Conservation (phyloP, 805 yeast species). For the Kregervanrija delftensis region DNA sequence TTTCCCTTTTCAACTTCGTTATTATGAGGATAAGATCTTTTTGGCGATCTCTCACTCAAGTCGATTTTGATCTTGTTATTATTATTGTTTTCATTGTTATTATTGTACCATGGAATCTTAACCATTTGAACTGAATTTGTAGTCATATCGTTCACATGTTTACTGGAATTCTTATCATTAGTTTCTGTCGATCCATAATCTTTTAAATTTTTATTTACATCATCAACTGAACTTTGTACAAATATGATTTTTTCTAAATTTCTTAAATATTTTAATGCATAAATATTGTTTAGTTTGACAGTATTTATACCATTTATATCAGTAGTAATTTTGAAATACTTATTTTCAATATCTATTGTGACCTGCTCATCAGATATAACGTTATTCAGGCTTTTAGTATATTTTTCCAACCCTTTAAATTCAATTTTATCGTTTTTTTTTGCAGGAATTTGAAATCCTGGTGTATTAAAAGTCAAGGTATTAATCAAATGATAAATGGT, state of each 20-base stretch:
- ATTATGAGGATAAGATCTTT: too few relatives aligned
- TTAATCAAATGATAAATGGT: slow-evolving; percentile 18
- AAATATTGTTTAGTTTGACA: slow-evolving; percentile 8
- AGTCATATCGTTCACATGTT: neutral
- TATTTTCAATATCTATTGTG: neutral
- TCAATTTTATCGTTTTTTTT: neutral
- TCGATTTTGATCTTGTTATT: too few relatives aligned
- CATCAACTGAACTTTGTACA: slow-evolving; percentile 19
- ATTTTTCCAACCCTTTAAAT: slow-evolving; percentile 2
- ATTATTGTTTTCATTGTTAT: too few relatives aligned
- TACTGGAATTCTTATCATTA: neutral
- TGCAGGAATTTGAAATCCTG: slow-evolving; percentile 12
- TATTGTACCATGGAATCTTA: slow-evolving; percentile 7
- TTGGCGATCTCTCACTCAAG: too few relatives aligned
- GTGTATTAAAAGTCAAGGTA: slow-evolving; percentile 11
- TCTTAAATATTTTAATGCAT: slow-evolving; percentile 20
- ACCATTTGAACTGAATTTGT: slow-evolving; percentile 3
- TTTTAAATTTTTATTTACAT: slow-evolving; percentile 14
- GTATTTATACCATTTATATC: neutral
- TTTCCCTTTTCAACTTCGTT: too few relatives aligned
- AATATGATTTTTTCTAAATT: slow-evolving; percentile 18
- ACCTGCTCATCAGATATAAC: neutral
- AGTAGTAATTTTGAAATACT: neutral
- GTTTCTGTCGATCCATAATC: slow-evolving; percentile 15
- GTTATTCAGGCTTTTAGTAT: neutral